Evolutionary conservation across 345 rosid genomes (phyloP).

Genomic region (Triadica sebifera): DNA sequence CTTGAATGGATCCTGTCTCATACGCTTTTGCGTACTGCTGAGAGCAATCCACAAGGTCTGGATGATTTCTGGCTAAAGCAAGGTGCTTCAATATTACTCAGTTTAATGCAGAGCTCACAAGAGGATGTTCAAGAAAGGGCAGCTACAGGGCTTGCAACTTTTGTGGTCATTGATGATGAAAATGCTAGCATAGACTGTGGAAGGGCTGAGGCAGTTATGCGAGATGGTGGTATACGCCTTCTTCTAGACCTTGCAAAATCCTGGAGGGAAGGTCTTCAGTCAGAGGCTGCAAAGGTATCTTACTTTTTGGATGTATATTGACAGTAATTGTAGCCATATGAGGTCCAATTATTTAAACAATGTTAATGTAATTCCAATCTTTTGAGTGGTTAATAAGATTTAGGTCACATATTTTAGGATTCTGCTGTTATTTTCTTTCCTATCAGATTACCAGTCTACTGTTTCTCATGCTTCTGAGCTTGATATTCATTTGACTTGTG

Average conservation of each 20-base stretch:
- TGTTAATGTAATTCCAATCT: constrained; percentile 2
- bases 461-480: neutral
- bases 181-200: constrained; percentile 37
- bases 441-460: constrained; percentile 8
- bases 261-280: constrained; percentile 39
- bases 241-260: constrained; percentile 40
- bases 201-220: constrained; percentile 35
- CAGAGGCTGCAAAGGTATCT: constrained; percentile 44
- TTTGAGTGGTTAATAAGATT: constrained; percentile 11
- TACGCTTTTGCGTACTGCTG: constrained; percentile 34
- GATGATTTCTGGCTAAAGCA: constrained; percentile 37
- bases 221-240: constrained; percentile 30
- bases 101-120: constrained; percentile 35
- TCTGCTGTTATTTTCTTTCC: constrained; percentile 1
- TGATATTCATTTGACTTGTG: constrained; percentile 10
- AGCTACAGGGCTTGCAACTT: constrained; percentile 38
- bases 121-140: constrained; percentile 45
- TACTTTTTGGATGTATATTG: neutral
- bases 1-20: constrained; percentile 42
- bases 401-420: neutral
- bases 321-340: neutral
- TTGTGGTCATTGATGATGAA: constrained; percentile 42
- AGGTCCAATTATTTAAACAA: constrained; percentile 2
- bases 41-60: constrained; percentile 33
- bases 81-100: constrained; percentile 33